Percentiles rank a stretch among this genome's conserved stretches.
These are phyloP conservation scores for Cadophora sp. DNA, from an alignment of 2,329 filamentous ascomycete genomes.

Conservation along the genomic window DNA sequence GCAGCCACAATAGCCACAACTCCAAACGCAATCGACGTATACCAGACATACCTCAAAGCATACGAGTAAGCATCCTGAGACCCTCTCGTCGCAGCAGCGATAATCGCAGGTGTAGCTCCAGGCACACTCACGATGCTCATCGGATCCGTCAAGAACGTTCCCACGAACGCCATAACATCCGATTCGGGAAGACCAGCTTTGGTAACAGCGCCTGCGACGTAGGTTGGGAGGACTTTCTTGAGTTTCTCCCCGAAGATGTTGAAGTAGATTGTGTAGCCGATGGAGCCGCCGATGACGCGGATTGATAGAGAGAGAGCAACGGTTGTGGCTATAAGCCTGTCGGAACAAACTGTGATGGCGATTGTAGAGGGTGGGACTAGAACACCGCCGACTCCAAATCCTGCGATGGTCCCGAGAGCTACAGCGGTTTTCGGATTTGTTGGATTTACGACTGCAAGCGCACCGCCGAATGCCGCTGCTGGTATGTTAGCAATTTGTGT, in stretches of 20 bases:
- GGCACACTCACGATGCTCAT: background rate
- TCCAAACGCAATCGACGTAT: background rate
- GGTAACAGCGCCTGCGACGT: background rate
- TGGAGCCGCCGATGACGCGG: background rate
- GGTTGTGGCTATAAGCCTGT: background rate
- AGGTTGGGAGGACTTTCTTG: background rate
- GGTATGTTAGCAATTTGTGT: background rate
- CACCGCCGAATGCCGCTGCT: background rate
- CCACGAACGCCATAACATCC: background rate
- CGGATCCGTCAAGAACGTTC: background rate
- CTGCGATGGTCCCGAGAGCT: background rate
- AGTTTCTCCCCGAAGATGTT: background rate
- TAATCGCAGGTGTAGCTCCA: background rate
- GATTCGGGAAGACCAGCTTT: background rate
- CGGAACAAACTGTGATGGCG: background rate
- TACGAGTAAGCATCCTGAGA: conserved; percentile 1
- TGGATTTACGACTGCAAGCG: background rate
- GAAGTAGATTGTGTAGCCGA: conserved; percentile 5
- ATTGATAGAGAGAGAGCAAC: background rate
- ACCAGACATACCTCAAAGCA: conserved; percentile 1
- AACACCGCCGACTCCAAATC: background rate
- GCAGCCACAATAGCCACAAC: background rate
- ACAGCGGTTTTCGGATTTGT: background rate
- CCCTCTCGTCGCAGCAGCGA: background rate
- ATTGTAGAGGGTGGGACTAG: background rate